Base-by-base conservation (phyloP, 2,329 filamentous ascomycete species). In the Aspergillus intermedius region DNA sequence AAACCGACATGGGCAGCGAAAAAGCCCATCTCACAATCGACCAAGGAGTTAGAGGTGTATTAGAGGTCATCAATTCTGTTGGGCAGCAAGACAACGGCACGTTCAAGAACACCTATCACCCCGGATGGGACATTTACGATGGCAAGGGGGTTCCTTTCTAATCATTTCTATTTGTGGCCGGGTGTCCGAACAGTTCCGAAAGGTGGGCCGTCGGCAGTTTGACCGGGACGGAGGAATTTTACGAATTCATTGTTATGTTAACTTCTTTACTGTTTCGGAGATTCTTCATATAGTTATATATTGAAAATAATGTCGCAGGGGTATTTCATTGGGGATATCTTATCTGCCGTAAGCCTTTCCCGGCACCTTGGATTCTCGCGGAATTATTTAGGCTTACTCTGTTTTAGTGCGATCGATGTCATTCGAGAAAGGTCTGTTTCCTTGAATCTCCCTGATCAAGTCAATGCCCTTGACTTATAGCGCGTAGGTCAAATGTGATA, bases 371-470 rank as follows among this genome's bases (percentile, higher is more conserved):
- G 9, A 30, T 30, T 30, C n/a, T 13, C 4, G 13, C 5, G 34
- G 34, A n/a, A 17, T 37, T 5, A 37, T 37, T 37, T 19, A 37
- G 17, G 19, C 39, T 42, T 6, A 42, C 39, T 23, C n/a, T 6
- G n/a, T 7, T 21, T 13, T n/a, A 62, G 60, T 62, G 59, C 49
- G 59, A 62, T 48, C 45, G 54, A 5, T 62, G 60, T 46, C 48
- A 61, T 50, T 49, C 57, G 2, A 59, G 59, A 53, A 63, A 62
- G 57, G 60, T 61, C 35, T 9, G 15, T n/a, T 23, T 6, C 22
- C 10, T 43, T 25, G n/a, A 30, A 3, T 44, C 9, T 4, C 1
- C 1, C 25, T 30, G 1, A 10, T 4, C 40, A 39, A 28, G 35
- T 22, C 10, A 2, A 23, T 22, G 21, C 4, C 13, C 8, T 13